A percentile compares a stretch with the other conserved stretches of the same genome.
phyloP scores from a whole-genome alignment of 768 basidiomycete genomes.

The Auricularia sp. region DNA sequence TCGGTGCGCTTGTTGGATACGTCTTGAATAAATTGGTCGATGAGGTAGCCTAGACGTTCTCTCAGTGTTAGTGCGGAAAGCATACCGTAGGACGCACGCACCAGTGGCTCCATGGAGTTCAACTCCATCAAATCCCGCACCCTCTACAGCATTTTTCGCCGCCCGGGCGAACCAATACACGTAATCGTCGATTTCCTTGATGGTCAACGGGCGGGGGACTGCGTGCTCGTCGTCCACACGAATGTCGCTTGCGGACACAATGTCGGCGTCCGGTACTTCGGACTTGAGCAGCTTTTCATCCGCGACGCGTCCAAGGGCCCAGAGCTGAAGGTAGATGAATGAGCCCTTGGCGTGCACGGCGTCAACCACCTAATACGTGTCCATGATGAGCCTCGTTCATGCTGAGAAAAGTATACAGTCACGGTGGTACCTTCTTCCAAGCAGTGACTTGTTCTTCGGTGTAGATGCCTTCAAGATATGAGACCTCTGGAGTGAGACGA shows the following conservation, averaged over 20 bases:
- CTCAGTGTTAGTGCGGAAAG: neutral
- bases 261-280: neutral
- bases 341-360: constrained; percentile 46
- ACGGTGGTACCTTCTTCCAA: constrained; percentile 19
- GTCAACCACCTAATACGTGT: constrained; percentile 35
- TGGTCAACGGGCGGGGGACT: constrained; percentile 1
- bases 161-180: constrained; percentile 21
- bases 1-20: constrained; percentile 31
- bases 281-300: neutral
- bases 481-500: constrained; percentile 6
- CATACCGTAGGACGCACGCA: constrained; percentile 7
- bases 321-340: constrained; percentile 45
- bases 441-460: constrained; percentile 21
- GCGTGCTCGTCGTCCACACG: neutral
- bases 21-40: constrained; percentile 30
- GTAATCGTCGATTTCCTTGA: constrained; percentile 24
- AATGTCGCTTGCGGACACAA: neutral
- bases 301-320: constrained; percentile 43
- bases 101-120: constrained; percentile 21
- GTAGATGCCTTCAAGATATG: constrained; percentile 21
- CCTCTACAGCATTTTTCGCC: constrained; percentile 23
- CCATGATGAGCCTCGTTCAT: neutral
- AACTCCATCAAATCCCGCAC: constrained; percentile 36
- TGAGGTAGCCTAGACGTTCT: constrained; percentile 16
- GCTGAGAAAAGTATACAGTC: neutral